Evolutionary conservation across 2,329 filamentous ascomycete genomes (phyloP), one percentile per base, ranked within the genome.

Genomic region (Hymenoscyphus repandus): DNA sequence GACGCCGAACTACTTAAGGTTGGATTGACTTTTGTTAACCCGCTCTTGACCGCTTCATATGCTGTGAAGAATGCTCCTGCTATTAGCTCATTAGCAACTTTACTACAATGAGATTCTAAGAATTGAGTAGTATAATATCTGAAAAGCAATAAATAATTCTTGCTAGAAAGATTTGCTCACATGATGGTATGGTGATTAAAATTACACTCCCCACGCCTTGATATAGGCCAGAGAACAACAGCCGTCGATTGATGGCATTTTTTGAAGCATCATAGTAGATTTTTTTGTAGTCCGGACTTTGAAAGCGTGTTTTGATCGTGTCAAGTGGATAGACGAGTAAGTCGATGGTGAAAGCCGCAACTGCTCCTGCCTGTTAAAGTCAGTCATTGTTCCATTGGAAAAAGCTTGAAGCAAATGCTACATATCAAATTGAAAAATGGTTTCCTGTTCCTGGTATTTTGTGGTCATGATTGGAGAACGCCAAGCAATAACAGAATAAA

Each of bases 21-120:
- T 0, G 73, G 72, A 2, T 79, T 72, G 39, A 74, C 75, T 34
- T 74, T 68, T 13, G 75, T 74, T 1, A 95, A 74, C 2, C 79
- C 68, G 2, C 73, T 70, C 68, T 95, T 95, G 17, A 83, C 75
- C 41, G 77, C 82, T 70, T 96, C 90, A 68, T 96, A 96, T 1
- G 88, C 91, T 2, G 87, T 90, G 70, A 96, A 96, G 73, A 96
- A 96, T 10, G 89, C 77, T 53, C 89, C 90, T 46, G 90, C 87
- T 86, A 22, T n/a, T 15, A 58, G 45, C 15, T 10, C 17, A 37
- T 67, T 49, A 65, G 59, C 36, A 33, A 12, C 34, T 11, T 22
- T n/a, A n/a, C n/a, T n/a, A n/a, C n/a, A n/a, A n/a, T n/a, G n/a
- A n/a, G n/a, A n/a, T n/a, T n/a, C n/a, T n/a, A n/a, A n/a, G n/a